These are phyloP conservation scores for Talaromyces nanjingensis DNA, from an alignment of 495 filamentous ascomycete genomes.

Conservation along the genomic window DNA sequence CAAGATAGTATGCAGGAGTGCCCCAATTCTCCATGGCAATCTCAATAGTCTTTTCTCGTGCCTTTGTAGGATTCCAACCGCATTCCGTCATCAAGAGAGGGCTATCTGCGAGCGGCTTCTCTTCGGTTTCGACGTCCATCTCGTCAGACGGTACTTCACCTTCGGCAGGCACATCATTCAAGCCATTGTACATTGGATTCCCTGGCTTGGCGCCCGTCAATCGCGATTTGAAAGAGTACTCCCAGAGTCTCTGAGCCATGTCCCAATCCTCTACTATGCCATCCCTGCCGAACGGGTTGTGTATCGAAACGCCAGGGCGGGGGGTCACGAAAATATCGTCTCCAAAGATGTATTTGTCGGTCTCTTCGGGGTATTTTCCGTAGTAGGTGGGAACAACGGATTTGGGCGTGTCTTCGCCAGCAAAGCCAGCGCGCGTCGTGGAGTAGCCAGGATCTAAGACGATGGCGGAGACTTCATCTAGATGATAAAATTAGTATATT, in stretches of 20 bases:
- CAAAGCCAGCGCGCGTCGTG: conserved; percentile 87
- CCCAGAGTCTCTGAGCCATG: conserved; percentile 80
- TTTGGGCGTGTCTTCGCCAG: conserved; percentile 95
- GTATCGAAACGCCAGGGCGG: conserved; percentile 65
- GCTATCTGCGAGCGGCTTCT: conserved; percentile 78
- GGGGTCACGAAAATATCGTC: conserved; percentile 80
- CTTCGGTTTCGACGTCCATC: conserved; percentile 63
- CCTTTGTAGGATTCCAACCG: conserved; percentile 82
- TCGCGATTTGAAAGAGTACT: conserved; percentile 73
- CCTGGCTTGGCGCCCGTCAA: conserved; percentile 59
- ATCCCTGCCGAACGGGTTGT: conserved; percentile 85
- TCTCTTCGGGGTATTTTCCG: conserved; percentile 51
- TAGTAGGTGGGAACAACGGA: conserved; percentile 86
- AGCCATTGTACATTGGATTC: conserved; percentile 62
- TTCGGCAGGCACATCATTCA: conserved; percentile 56
- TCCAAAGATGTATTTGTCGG: conserved; percentile 63
- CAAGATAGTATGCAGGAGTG: conserved; percentile 86
- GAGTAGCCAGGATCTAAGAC: conserved; percentile 93
- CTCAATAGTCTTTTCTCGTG: conserved; percentile 86
- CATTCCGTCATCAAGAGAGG: conserved; percentile 92
- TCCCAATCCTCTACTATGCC: conserved; percentile 97
- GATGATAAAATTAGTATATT: background rate
- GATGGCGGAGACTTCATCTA: conserved; percentile 95
- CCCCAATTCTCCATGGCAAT: conserved; percentile 95
- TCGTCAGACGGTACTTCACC: conserved; percentile 58